A percentile compares a stretch with the other conserved stretches of the same genome.
These are phyloP conservation scores for Blastocystis sp. DNA, from an alignment of 352 stramenopile species.

Conservation along the genomic window DNA sequence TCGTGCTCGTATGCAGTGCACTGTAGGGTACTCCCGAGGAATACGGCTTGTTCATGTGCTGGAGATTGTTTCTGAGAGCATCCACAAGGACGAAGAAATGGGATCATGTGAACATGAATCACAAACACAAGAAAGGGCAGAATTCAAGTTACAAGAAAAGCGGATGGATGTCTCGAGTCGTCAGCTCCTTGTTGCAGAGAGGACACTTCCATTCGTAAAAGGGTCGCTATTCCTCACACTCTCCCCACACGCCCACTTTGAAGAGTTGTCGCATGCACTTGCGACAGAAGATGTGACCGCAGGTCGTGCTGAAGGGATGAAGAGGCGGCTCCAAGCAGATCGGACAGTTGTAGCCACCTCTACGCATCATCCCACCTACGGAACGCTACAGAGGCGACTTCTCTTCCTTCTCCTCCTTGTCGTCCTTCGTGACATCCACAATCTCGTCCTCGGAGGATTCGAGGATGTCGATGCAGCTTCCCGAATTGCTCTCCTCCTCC, in stretches of 20 bases:
- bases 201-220: slow-evolving; percentile 60
- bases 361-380: background rate
- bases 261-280: slow-evolving; percentile 44
- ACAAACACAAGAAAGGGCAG: background rate
- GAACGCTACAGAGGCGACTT: background rate
- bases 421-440: background rate
- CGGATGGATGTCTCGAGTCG: background rate
- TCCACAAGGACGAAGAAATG: too few relatives aligned
- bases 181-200: background rate
- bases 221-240: slow-evolving; percentile 1
- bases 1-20: background rate
- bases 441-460: background rate
- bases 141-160: slow-evolving; percentile 17
- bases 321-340: slow-evolving; percentile 41
- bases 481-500: background rate
- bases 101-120: background rate
- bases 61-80: too few relatives aligned
- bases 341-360: slow-evolving; percentile 37
- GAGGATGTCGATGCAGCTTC: background rate
- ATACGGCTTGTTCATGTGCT: background rate
- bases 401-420: background rate
- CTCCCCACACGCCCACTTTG: background rate
- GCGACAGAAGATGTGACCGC: slow-evolving; percentile 43
- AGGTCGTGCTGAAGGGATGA: slow-evolving; percentile 12
- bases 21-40: background rate